These are phyloP conservation scores for Shiraia sp. DNA, from an alignment of 2,329 filamentous ascomycete species.

Conservation along the genomic window DNA sequence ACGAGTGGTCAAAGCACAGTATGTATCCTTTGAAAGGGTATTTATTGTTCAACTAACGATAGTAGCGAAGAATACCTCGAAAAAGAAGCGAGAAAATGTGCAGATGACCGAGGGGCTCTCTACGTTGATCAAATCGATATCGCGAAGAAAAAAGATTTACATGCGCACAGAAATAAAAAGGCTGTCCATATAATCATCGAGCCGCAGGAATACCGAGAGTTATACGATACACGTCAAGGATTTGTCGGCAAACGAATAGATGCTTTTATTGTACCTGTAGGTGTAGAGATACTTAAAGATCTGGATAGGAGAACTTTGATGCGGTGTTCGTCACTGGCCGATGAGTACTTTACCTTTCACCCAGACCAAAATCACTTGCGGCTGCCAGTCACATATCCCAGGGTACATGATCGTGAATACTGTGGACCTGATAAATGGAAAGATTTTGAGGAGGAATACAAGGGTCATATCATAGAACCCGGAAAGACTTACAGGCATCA, in stretches of 20 bases:
- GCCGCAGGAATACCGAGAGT: neutral
- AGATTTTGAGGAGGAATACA: neutral
- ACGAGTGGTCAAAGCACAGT: conserved; percentile 10
- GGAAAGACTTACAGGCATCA: conserved; percentile 1
- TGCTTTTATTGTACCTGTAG: neutral
- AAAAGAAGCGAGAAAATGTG: conserved; percentile 1
- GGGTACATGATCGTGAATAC: neutral
- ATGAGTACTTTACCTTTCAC: conserved; percentile 15
- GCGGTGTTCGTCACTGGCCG: conserved; percentile 12
- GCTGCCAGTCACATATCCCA: conserved; percentile 15
- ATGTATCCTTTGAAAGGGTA: no score
- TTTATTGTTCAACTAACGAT: no score
- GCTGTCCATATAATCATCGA: conserved; percentile 9
- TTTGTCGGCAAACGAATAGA: neutral
- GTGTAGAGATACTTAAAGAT: neutral
- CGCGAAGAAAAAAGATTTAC: conserved; percentile 1
- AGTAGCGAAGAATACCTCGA: conserved; percentile 17
- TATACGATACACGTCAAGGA: neutral
- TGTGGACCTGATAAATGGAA: neutral
- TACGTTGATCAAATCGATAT: conserved; percentile 10
- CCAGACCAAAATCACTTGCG: conserved; percentile 5
- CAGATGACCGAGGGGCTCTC: neutral
- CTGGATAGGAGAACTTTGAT: conserved; percentile 16
- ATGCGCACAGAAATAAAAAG: neutral
- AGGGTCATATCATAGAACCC: neutral